Evolutionary conservation across 2,329 filamentous ascomycete species (phyloP), one percentile per base, ranked within the genome.

Genomic region (Eurotiales sp.): DNA sequence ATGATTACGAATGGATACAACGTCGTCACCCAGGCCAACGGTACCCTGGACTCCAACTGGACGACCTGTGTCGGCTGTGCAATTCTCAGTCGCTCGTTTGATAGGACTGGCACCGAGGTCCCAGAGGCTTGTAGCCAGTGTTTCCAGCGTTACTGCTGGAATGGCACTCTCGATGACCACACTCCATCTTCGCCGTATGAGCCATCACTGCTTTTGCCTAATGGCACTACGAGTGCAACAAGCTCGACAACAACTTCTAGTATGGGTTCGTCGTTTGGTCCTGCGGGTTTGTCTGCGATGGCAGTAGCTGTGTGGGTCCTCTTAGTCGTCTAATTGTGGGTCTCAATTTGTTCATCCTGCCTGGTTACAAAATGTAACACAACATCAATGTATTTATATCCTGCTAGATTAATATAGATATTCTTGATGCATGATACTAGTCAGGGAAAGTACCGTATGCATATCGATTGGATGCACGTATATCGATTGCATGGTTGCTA

Each of bases 71-170:
- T 95, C 4, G 90, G 85, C 19, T 97, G 92, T 69, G 93, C 92
- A 5, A 84, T 95, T 39, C 77, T 97, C 17, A 81, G 80, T 48
- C 82, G 92, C 55, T 90, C 85, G 59, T 81, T 93, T 58, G 76
- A 83, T 55, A 80, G 89, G 45, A 92, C 88, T 0, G 76, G 78
- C 17, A 86, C 86, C 0, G 55, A 72, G 0, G 77, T 91, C 1
- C 91, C 92, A 0, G 76, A 79, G 0, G 82, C 81, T 11, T 99
- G 93, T 73, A 76, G 71, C 37, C 63, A 77, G 47, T 99, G 93
- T 73, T 96, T 96, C 69, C 59, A 75, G 14, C 70, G 75, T 17
- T 96, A 96, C 74, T 99, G 93, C 79, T 99, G 93, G 92, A 82
- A 96, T 66, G 93, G 93, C n/a, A 88, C 82, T 1, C 52, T 72